phyloP scores from a whole-genome alignment of 768 basidiomycete genomes.

The Calocera viscosa region DNA sequence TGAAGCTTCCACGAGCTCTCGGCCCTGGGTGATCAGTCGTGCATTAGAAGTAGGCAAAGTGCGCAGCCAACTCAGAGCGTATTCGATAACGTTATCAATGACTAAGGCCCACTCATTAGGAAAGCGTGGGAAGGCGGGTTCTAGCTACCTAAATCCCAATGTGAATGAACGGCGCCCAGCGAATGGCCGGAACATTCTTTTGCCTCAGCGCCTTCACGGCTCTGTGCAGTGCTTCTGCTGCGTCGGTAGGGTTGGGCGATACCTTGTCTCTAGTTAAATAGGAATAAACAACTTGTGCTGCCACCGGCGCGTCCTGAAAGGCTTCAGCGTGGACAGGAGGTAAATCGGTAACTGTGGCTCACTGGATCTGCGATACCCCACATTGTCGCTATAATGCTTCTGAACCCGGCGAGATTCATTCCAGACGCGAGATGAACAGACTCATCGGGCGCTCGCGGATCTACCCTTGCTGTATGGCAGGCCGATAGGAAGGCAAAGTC shows the following conservation, averaged over 20 bases:
- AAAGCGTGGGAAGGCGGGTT: not conserved
- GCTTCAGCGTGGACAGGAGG: not conserved
- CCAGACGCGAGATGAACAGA: constrained; percentile 35
- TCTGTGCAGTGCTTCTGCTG: not conserved
- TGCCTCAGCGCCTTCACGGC: not conserved
- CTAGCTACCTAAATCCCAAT: not conserved
- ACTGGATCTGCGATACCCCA: constrained; percentile 32
- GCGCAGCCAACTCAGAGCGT: not conserved
- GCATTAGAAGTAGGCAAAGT: not conserved
- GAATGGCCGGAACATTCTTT: not conserved
- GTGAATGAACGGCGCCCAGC: not conserved
- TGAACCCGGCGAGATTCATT: constrained; percentile 28
- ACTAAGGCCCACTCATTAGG: not conserved
- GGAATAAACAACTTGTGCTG: not conserved
- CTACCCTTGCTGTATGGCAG: constrained; percentile 34
- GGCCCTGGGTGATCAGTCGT: too few species aligned
- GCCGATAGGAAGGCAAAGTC: constrained; percentile 37
- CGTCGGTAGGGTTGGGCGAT: not conserved
- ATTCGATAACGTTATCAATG: not conserved
- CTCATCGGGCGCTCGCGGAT: constrained; percentile 28
- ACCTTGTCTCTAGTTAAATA: not conserved
- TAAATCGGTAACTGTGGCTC: not conserved
- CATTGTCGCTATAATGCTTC: constrained; percentile 33
- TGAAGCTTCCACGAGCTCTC: too few species aligned
- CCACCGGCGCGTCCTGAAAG: not conserved